Percentiles rank a stretch among this genome's conserved stretches.
Evolutionary conservation across 2,329 filamentous ascomycete genomes (phyloP).

Genomic region (Shiraia sp.): DNA sequence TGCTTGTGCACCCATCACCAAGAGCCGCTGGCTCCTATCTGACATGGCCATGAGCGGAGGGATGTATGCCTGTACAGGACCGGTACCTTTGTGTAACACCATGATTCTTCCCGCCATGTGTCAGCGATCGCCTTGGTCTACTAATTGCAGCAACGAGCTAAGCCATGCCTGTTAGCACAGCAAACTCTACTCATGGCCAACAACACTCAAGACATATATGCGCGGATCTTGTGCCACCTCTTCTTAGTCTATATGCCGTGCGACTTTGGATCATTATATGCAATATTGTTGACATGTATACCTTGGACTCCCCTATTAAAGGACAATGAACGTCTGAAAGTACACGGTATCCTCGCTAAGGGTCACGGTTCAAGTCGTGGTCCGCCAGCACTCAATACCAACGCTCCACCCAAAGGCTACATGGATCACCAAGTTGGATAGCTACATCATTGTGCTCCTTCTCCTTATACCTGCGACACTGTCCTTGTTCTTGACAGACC

Average conservation of each 20-base stretch:
- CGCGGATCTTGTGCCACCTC: constrained; percentile 35
- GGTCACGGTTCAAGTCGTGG: constrained; percentile 29
- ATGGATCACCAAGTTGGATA: constrained; percentile 23
- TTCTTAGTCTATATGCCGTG: constrained; percentile 32
- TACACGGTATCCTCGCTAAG: constrained; percentile 19
- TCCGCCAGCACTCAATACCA: constrained; percentile 30
- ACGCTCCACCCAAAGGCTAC: constrained; percentile 22
- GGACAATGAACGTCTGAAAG: constrained; percentile 18
- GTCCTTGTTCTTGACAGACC: constrained; percentile 16
- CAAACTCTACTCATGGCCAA: constrained; percentile 26
- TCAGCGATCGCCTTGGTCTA: constrained; percentile 25
- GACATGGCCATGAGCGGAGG: constrained; percentile 15
- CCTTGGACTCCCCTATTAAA: constrained; percentile 24
- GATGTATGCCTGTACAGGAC: constrained; percentile 21
- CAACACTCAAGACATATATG: constrained; percentile 26
- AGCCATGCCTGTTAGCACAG: constrained; percentile 19
- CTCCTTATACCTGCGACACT: constrained; percentile 26
- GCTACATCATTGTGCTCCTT: constrained; percentile 14
- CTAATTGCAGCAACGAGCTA: constrained; percentile 24
- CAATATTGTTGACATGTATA: constrained; percentile 37
- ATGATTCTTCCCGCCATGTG: constrained; percentile 32
- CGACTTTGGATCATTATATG: constrained; percentile 31
- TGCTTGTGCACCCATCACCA: constrained; percentile 9
- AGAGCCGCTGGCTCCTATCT: constrained; percentile 12
- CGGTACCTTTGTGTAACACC: constrained; percentile 32